phyloP scores from a whole-genome alignment of 306 rosid genomes.

The Prunus fruticosa region DNA sequence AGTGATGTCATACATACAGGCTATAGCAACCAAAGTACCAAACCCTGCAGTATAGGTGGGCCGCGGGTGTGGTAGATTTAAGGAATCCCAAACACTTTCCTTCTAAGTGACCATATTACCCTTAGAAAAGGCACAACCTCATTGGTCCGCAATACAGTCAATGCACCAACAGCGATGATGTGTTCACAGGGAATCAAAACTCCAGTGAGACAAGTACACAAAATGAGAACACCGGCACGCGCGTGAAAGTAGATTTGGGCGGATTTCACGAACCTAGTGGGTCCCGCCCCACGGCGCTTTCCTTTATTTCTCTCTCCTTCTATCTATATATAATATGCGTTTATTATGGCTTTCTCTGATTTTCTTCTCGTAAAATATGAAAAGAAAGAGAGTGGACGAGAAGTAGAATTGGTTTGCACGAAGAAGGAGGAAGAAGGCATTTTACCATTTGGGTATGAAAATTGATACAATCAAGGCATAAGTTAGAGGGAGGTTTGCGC shows the following conservation, averaged over 20 bases:
- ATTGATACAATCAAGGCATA: background rate
- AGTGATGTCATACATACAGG: background rate
- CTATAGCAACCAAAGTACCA: constrained; percentile 8
- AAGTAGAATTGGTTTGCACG: background rate
- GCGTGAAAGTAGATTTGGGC: constrained; percentile 27
- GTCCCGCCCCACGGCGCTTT: constrained; percentile 17
- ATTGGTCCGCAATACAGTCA: background rate
- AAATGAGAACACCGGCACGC: constrained; percentile 16
- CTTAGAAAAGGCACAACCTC: background rate
- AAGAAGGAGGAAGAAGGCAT: background rate
- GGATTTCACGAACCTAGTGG: constrained; percentile 42
- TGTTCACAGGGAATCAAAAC: background rate
- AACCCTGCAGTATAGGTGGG: constrained; percentile 6
- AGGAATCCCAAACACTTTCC: background rate
- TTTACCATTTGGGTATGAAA: background rate
- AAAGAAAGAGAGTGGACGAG: too few species aligned
- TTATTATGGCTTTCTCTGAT: background rate
- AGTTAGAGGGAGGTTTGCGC: background rate
- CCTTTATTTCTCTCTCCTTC: background rate
- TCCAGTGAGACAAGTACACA: background rate
- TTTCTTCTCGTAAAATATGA: background rate
- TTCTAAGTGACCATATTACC: background rate
- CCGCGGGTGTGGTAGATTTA: background rate
- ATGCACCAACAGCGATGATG: background rate
- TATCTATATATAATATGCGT: background rate